phyloP scores from a whole-genome alignment of 805 yeast species.

The Wickerhamia fluorescens region DNA sequence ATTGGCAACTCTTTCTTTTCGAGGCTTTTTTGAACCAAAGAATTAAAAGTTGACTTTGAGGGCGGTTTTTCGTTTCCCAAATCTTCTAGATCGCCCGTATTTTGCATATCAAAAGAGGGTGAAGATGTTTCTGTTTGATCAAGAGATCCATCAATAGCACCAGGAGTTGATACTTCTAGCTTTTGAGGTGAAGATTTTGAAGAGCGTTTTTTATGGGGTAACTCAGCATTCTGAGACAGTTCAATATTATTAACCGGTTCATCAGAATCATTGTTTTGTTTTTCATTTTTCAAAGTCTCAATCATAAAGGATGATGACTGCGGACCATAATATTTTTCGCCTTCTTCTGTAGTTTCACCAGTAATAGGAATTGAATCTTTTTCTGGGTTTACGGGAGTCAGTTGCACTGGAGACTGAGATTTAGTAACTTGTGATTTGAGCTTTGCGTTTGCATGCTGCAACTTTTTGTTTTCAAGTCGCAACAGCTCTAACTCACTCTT shows the following conservation, averaged over 20 bases:
- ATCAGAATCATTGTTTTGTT: constrained; percentile 19
- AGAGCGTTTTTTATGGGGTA: neutral
- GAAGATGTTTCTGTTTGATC: constrained; percentile 1
- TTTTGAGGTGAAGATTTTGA: neutral
- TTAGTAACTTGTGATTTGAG: no score
- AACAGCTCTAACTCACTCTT: constrained; percentile 13
- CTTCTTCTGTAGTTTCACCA: constrained; percentile 33
- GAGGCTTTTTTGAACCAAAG: constrained; percentile 15
- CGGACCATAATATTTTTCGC: constrained; percentile 45
- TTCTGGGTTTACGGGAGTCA: no score
- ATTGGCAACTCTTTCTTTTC: constrained; percentile 28
- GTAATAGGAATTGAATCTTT: constrained; percentile 12
- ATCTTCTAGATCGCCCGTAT: constrained; percentile 5
- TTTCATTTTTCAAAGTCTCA: constrained; percentile 21
- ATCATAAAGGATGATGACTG: constrained; percentile 44
- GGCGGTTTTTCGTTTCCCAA: no score
- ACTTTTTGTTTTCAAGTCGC: constrained; percentile 13
- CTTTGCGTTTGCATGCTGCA: constrained; percentile 13
- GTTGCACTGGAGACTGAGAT: no score
- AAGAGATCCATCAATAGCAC: no score
- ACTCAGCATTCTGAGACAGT: neutral
- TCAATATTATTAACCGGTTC: constrained; percentile 10
- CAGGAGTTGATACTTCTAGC: no score
- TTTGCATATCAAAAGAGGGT: constrained; percentile 4
- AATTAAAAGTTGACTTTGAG: constrained; percentile 3